Evolutionary conservation across 257 asterid species (phyloP).

Genomic region (Penstemon davidsonii): DNA sequence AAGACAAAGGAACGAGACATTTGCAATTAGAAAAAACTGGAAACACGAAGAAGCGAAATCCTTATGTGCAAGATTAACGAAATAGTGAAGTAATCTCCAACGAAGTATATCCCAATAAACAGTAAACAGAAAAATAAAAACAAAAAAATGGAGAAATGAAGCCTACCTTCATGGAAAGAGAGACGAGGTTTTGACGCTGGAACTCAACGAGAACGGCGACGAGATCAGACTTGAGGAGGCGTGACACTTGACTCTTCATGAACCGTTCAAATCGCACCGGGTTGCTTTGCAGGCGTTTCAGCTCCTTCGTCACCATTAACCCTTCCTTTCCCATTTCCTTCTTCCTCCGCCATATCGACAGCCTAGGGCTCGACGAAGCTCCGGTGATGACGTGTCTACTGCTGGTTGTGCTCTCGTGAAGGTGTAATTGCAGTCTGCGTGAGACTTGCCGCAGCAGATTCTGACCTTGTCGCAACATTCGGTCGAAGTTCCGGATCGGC

Average conservation of each 20-base stretch:
- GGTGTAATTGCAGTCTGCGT: slow-evolving; percentile 23
- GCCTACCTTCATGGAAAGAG: slow-evolving; percentile 69
- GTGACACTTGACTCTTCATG: slow-evolving; percentile 72
- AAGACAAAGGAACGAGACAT: too few relatives aligned
- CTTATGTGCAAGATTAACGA: too few relatives aligned
- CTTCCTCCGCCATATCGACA: slow-evolving; percentile 96
- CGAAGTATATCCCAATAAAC: too few relatives aligned
- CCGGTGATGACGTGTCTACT: slow-evolving; percentile 38
- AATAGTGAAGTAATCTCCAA: too few relatives aligned
- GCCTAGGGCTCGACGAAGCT: slow-evolving; percentile 55
- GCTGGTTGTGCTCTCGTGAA: slow-evolving; percentile 16
- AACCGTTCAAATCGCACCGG: slow-evolving; percentile 66
- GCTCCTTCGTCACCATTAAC: slow-evolving; percentile 84
- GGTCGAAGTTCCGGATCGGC: too few relatives aligned
- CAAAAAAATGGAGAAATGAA: background rate
- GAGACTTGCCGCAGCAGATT: slow-evolving; percentile 34
- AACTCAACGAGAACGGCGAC: slow-evolving; percentile 88
- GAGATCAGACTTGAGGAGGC: slow-evolving; percentile 89
- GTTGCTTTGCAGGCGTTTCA: slow-evolving; percentile 72
- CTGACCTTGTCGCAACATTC: slow-evolving; percentile 52
- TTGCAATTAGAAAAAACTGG: too few relatives aligned
- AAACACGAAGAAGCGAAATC: too few relatives aligned
- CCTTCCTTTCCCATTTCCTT: slow-evolving; percentile 95
- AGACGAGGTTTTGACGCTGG: slow-evolving; percentile 83
- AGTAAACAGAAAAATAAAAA: background rate